These are phyloP conservation scores for Hsuehochloa calcarea DNA, from an alignment of 176 grass and related monocot species.

Conservation along the genomic window DNA sequence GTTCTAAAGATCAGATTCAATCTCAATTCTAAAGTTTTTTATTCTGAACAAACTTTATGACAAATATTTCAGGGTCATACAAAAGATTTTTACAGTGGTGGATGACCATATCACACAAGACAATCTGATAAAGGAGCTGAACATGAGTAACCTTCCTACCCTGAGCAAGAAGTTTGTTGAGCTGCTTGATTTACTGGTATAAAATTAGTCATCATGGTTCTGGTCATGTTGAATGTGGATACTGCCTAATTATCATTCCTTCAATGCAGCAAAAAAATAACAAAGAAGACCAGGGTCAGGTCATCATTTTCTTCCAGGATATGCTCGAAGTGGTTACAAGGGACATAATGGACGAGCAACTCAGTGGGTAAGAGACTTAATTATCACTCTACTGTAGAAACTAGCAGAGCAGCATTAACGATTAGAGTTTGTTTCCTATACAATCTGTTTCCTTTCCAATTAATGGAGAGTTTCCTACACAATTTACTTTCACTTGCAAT, in stretches of 20 bases:
- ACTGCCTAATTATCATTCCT: slow-evolving; percentile 8
- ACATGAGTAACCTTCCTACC: slow-evolving; percentile 69
- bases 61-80: slow-evolving; percentile 58
- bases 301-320: slow-evolving; percentile 85
- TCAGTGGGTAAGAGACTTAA: slow-evolving; percentile 40
- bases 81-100: slow-evolving; percentile 65
- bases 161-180: slow-evolving; percentile 83
- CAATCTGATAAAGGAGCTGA: slow-evolving; percentile 49
- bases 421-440: slow-evolving; percentile 8
- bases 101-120: slow-evolving; percentile 44
- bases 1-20: slow-evolving; percentile 28
- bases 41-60: not conserved
- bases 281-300: slow-evolving; percentile 58
- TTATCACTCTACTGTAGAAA: not conserved
- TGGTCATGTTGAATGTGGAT: slow-evolving; percentile 15
- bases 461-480: not conserved
- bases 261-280: slow-evolving; percentile 60
- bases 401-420: slow-evolving; percentile 25
- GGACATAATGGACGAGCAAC: slow-evolving; percentile 80
- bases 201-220: slow-evolving; percentile 15
- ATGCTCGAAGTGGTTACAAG: slow-evolving; percentile 95
- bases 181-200: slow-evolving; percentile 75
- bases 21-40: not conserved
- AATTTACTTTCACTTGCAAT: slow-evolving; percentile 2
- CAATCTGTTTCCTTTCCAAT: slow-evolving; percentile 15